Percentiles rank a stretch among this genome's conserved stretches.
Conservation (phyloP, 1,284 basidiomycete species). For the Cystobasidium sp. region DNA sequence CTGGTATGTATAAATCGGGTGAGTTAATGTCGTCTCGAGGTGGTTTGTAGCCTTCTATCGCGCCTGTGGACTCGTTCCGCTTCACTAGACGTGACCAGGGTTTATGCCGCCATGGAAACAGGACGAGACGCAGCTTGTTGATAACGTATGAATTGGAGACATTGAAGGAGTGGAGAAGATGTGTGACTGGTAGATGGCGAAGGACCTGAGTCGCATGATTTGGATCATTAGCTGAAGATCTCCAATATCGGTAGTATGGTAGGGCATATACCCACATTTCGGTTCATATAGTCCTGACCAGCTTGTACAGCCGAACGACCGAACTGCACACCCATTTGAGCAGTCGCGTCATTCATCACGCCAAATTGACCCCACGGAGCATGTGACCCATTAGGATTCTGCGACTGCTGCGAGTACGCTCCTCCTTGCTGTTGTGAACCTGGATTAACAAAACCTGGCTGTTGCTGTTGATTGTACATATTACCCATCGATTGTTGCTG, state of each 20-base stretch:
- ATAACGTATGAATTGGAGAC: conserved; percentile 97
- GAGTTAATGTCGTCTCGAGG: conserved; percentile 94
- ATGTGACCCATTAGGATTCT: conserved; percentile 20
- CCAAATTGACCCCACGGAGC: conserved; percentile 46
- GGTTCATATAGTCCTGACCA: conserved; percentile 93
- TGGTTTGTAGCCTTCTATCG: conserved; percentile 76
- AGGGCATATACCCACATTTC: conserved; percentile 69
- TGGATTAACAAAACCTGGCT: not conserved
- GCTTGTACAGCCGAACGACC: conserved; percentile 89
- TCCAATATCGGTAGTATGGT: not conserved
- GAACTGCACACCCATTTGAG: conserved; percentile 95
- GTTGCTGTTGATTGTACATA: not conserved
- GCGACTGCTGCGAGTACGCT: conserved; percentile 16
- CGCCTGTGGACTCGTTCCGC: conserved; percentile 59
- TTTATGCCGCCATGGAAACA: conserved; percentile 90
- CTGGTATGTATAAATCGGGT: conserved; percentile 96
- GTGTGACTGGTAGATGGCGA: conserved; percentile 70
- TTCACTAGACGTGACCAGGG: conserved; percentile 53
- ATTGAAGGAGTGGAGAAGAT: conserved; percentile 92
- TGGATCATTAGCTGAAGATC: not conserved
- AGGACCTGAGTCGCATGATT: conserved; percentile 66
- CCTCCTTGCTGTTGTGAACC: conserved; percentile 23
- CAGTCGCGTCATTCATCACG: conserved; percentile 76
- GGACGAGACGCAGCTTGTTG: conserved; percentile 82
- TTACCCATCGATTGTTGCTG: conserved; percentile 14